Base-by-base conservation (phyloP, 345 rosid species). In the Mercurialis annua region DNA sequence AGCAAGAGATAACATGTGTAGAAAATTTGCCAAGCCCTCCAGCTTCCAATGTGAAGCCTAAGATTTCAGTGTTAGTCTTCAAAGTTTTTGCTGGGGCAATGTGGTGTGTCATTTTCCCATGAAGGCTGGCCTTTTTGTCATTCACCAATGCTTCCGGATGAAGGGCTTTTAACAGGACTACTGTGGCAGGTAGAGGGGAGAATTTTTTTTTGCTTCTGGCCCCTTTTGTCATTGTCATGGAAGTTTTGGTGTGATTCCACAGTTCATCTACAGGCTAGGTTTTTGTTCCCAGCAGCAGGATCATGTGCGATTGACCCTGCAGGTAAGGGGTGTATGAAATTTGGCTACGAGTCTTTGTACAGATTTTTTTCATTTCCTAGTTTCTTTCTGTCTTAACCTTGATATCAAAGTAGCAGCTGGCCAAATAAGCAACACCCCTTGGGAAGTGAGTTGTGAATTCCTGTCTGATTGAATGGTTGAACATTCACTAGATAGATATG, bases 331-430 rank as follows among this genome's bases (percentile, higher is more conserved):
- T 76, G 71, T 62, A 48, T 59, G 74, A 78, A 71, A 70, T 78
- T 81, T 83, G 77, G 81, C 80, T 67, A 76, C 71, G 64, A 27
- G 63, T 64, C 76, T 70, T 63, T 83, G 87, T 81, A 83, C 83
- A 83, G 81, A 71, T 52, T 66, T 72, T 73, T 71, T 47, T 34
- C 34, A 10, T 33, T 24, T 29, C 38, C 47, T 14, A 20, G 50
- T 54, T 40, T 46, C 47, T 11, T 54, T 51, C 23, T 64, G 33
- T 52, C 38, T 56, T 47, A 73, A 63, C 77, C 73, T 52, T 59
- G 66, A 72, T 73, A 57, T 66, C 67, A 11, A 27, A 73, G 74
- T 69, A 70, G 83, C 69, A 67, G 81, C 69, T 75, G 76, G 79
- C 79, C 63, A 36, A 78, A 80, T 80, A 80, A 80, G 68, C 69